These are phyloP conservation scores for Xerocomus potaroensis DNA, from an alignment of 768 basidiomycete species.

Conservation along the genomic window DNA sequence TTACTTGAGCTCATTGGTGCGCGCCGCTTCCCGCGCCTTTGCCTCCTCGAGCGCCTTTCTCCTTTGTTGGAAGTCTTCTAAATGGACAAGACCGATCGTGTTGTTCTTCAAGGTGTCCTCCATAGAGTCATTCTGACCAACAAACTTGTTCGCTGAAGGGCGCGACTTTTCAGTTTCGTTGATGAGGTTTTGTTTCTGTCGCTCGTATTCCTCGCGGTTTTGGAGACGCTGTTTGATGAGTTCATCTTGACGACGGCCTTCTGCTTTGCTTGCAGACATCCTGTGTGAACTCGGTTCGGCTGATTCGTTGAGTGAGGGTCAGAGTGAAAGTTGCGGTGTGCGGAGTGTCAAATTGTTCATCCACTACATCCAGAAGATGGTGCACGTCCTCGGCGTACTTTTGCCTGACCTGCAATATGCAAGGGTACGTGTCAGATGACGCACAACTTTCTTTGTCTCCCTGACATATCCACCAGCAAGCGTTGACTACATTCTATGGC, in stretches of 20 bases:
- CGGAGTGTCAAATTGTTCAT: slow-evolving; percentile 26
- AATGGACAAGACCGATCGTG: slow-evolving; percentile 85
- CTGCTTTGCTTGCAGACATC: slow-evolving; percentile 76
- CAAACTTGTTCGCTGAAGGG: slow-evolving; percentile 83
- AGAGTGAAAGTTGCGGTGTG: not conserved
- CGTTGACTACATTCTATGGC: slow-evolving; percentile 88
- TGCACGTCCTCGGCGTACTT: slow-evolving; percentile 84
- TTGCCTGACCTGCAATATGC: slow-evolving; percentile 73
- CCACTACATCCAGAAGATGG: slow-evolving; percentile 42
- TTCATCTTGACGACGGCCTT: slow-evolving; percentile 83
- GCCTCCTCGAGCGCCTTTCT: slow-evolving; percentile 89
- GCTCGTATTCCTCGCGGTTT: slow-evolving; percentile 77
- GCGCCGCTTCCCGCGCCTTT: slow-evolving; percentile 83
- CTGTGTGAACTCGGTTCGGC: slow-evolving; percentile 8
- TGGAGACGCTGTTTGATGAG: slow-evolving; percentile 78
- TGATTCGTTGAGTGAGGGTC: slow-evolving; percentile 5
- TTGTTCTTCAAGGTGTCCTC: slow-evolving; percentile 89
- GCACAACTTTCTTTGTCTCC: not conserved
- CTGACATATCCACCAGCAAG: slow-evolving; percentile 52
- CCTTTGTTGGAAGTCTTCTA: slow-evolving; percentile 90
- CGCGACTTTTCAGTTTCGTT: slow-evolving; percentile 91
- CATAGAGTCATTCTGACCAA: slow-evolving; percentile 91
- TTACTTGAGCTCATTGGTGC: slow-evolving; percentile 84
- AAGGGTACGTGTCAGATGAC: slow-evolving; percentile 48
- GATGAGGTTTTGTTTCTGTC: slow-evolving; percentile 76